Evolutionary conservation across 257 asterid species (phyloP).

Genomic region (Echium plantagineum): DNA sequence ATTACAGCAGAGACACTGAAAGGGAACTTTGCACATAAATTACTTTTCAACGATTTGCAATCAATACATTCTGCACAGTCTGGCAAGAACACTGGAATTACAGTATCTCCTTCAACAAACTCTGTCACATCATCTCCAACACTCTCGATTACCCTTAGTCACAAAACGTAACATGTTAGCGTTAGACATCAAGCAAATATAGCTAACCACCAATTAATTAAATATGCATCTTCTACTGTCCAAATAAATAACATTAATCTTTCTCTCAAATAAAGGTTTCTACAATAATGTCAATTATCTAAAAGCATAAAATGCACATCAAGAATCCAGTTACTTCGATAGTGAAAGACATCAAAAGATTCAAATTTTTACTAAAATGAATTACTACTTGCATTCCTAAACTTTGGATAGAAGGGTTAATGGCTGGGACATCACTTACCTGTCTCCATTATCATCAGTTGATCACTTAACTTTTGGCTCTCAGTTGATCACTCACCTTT

Average conservation of each 20-base stretch:
- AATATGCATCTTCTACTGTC: background rate
- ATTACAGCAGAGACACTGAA: slow-evolving; percentile 36
- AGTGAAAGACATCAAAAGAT: too few species aligned
- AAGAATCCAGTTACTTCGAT: too few species aligned
- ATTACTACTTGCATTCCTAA: too few species aligned
- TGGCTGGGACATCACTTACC: too few species aligned
- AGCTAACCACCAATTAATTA: slow-evolving; percentile 1
- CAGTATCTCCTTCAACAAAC: slow-evolving; percentile 51
- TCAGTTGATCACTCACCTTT: too few species aligned
- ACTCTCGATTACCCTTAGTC: slow-evolving; percentile 65
- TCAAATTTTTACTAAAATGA: too few species aligned
- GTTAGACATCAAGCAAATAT: slow-evolving; percentile 4
- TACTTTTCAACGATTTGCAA: slow-evolving; percentile 77
- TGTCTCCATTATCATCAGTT: too few species aligned
- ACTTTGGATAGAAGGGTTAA: too few species aligned
- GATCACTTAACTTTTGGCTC: too few species aligned
- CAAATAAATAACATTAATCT: background rate
- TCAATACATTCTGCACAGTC: slow-evolving; percentile 71
- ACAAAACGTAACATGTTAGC: slow-evolving; percentile 7
- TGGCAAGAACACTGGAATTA: slow-evolving; percentile 59
- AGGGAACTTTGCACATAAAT: slow-evolving; percentile 58
- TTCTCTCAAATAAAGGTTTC: too few species aligned
- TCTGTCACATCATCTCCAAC: slow-evolving; percentile 56
- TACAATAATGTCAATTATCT: too few species aligned
- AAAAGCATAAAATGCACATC: too few species aligned